Evolutionary conservation across 257 asterid genomes (phyloP).

Genomic region (Asclepias syriaca): DNA sequence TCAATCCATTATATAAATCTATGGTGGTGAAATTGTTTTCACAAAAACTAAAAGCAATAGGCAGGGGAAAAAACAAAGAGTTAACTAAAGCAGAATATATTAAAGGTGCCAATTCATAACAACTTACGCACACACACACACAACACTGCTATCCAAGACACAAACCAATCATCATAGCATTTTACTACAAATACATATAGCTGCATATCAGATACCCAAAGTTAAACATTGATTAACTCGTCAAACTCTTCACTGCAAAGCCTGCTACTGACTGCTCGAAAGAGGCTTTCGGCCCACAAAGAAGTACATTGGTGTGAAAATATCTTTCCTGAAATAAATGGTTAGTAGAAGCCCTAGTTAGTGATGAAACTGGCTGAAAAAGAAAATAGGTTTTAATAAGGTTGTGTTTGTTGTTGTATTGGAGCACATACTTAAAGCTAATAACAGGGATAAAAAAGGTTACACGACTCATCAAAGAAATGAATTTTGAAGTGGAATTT

Average conservation of each 20-base stretch:
- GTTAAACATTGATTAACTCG: not conserved
- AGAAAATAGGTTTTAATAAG: not conserved
- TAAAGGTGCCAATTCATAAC: not conserved
- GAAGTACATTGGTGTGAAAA: conserved; percentile 92
- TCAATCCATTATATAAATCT: too few species aligned
- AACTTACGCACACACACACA: not conserved
- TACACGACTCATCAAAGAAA: not conserved
- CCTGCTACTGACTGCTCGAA: conserved; percentile 14
- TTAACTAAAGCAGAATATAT: not conserved
- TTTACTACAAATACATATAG: too few species aligned
- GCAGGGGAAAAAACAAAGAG: too few species aligned
- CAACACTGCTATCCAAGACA: not conserved
- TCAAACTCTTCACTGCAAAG: not conserved
- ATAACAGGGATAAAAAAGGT: not conserved
- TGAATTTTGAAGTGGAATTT: not conserved
- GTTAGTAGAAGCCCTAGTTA: not conserved
- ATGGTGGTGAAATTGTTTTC: too few species aligned
- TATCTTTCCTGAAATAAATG: conserved; percentile 68
- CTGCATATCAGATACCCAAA: not conserved
- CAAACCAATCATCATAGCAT: too few species aligned
- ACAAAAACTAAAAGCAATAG: too few species aligned
- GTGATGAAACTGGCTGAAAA: not conserved
- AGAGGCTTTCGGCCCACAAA: conserved; percentile 79
- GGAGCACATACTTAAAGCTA: not conserved
- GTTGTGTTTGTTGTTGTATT: not conserved